Conservation (phyloP, 768 basidiomycete genomes). For the Termitomyces sp. region DNA sequence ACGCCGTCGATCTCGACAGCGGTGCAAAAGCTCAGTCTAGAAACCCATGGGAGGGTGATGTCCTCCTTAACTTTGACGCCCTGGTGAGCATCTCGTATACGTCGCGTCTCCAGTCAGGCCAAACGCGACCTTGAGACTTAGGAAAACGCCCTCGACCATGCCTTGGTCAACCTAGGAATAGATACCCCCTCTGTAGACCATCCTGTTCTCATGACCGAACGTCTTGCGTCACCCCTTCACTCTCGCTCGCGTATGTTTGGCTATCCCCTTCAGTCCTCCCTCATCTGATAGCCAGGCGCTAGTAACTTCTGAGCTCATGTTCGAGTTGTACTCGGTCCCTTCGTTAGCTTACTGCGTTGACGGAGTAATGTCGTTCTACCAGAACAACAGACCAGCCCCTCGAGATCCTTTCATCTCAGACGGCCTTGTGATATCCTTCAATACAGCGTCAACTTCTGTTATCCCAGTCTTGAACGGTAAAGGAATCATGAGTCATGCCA, state of each 20-base stretch:
- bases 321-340: conserved; percentile 88
- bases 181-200: conserved; percentile 74
- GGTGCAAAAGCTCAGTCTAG: conserved; percentile 75
- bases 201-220: conserved; percentile 92
- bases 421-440: conserved; percentile 88
- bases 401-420: conserved; percentile 48
- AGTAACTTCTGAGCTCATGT: conserved; percentile 97
- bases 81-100: conserved; percentile 57
- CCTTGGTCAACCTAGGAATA: conserved; percentile 84
- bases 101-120: neutral
- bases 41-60: conserved; percentile 92
- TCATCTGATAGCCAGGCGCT: neutral
- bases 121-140: conserved; percentile 37
- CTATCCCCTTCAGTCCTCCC: neutral
- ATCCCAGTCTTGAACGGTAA: conserved; percentile 84
- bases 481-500: conserved; percentile 81
- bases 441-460: conserved; percentile 86
- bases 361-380: conserved; percentile 88
- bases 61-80: conserved; percentile 87
- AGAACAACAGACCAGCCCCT: conserved; percentile 47
- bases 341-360: conserved; percentile 87
- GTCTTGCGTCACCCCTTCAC: conserved; percentile 83
- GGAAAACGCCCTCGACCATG: conserved; percentile 95
- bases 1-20: conserved; percentile 83
- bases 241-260: conserved; percentile 72